A percentile compares a stretch with the other conserved stretches of the same genome.
These are phyloP conservation scores for Phoma sp. DNA, from an alignment of 2,329 filamentous ascomycete genomes.

Conservation along the genomic window DNA sequence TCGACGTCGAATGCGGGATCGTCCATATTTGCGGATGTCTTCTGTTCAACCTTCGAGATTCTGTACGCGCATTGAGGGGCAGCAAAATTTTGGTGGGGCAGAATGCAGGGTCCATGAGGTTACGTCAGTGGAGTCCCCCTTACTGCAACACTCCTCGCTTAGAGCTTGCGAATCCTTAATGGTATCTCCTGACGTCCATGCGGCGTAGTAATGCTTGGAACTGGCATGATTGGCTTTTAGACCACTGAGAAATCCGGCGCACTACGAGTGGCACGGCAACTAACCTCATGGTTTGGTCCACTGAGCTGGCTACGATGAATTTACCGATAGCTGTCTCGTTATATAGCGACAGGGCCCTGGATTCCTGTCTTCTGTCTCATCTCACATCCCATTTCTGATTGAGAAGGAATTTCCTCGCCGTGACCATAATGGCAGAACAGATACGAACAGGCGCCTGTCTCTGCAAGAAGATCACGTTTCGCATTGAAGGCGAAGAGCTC, in stretches of 20 bases:
- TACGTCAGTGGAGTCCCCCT: not conserved
- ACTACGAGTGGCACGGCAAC: no score
- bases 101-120: slow-evolving; percentile 7
- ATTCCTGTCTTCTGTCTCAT: not conserved
- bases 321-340: not conserved
- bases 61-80: not conserved
- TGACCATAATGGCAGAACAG: not conserved
- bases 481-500: slow-evolving; percentile 2
- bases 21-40: slow-evolving; percentile 29
- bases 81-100: slow-evolving; percentile 13
- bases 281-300: no score
- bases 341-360: no score
- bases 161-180: no score
- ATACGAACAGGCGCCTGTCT: slow-evolving; percentile 10
- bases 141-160: no score
- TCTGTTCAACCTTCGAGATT: not conserved
- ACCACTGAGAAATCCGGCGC: no score
- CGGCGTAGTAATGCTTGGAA: no score
- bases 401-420: not conserved
- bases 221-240: no score
- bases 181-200: no score
- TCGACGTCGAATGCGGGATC: slow-evolving; percentile 46
- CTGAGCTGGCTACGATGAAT: no score
- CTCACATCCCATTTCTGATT: no score
- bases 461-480: slow-evolving; percentile 10